A percentile compares a stretch with the other conserved stretches of the same genome.
Evolutionary conservation across 768 basidiomycete species (phyloP).

Genomic region (Gloeophyllum trabeum): DNA sequence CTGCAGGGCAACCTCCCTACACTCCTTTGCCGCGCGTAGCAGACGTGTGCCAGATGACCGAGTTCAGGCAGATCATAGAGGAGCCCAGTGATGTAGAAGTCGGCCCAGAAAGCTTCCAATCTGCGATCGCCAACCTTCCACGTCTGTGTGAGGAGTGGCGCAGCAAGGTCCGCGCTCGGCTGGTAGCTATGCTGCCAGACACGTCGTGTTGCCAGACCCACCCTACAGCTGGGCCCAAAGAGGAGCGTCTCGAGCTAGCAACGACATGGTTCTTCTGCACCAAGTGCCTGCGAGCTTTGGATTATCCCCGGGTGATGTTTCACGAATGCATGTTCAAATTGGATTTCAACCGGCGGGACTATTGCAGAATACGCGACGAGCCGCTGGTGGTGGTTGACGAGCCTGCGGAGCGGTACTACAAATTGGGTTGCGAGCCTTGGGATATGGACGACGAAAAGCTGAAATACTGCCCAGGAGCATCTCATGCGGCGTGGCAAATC

Average conservation of each 20-base stretch:
- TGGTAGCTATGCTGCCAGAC: neutral
- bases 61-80: neutral
- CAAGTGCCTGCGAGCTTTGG: neutral
- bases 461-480: too few relatives aligned
- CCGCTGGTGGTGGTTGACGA: neutral
- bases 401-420: neutral
- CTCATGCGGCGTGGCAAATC: too few relatives aligned
- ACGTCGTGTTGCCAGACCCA: neutral
- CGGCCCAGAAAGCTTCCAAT: neutral
- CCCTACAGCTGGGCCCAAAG: neutral
- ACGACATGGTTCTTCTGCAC: neutral
- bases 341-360: too few relatives aligned
- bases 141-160: neutral
- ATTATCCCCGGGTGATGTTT: neutral
- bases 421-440: slow-evolving; percentile 5
- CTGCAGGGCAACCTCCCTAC: neutral
- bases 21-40: neutral
- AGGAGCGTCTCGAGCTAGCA: neutral
- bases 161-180: neutral
- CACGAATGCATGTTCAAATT: neutral
- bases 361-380: too few relatives aligned
- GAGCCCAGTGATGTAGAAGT: neutral
- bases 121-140: neutral
- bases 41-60: neutral
- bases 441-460: slow-evolving; percentile 2